Evolutionary conservation across 352 stramenopile species (phyloP), one percentile per base, ranked within the genome.

Genomic region (Phytopythium sindhum): DNA sequence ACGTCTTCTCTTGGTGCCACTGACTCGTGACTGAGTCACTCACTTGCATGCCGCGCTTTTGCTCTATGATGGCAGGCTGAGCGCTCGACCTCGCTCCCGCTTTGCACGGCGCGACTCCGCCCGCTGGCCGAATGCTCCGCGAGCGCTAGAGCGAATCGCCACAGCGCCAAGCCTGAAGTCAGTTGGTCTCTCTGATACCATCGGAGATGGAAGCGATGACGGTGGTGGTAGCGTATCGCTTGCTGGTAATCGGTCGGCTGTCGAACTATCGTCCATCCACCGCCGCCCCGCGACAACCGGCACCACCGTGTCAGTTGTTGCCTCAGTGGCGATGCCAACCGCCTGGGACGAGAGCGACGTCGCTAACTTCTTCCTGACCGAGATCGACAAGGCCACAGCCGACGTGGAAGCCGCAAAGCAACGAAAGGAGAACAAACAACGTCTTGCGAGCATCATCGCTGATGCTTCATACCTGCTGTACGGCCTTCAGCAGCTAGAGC

Each of bases 331-430:
- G 29, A 54, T 12, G 4, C 48, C n/a, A 23, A 33, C 52, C 0
- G 31, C 52, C 9, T 73, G 66, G 60, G 74, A 66, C 14, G 74
- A 86, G 8, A 60, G 81, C 29, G 77, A 86, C 9, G 57, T 78
- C 21, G 69, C 76, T 17, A 87, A 75, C 57, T 89, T 88, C 58
- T 94, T 94, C 65, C 70, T 94, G 48, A 94, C 85, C 2, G 85
- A 91, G 45, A 57, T 92, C 26, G 81, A 90, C 0, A 61, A 70
- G 31, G 60, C 65, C 7, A 69, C 47, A 21, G 72, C 64, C 39
- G 59, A 74, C 23, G 47, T 28, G 3, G 48, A 63, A 7, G 56
- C 51, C 1, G 59, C 61, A 45, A 68, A 61, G 61, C 63, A 76
- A 23, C 71, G 65, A 42, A 48, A 66, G 1, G 52, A 45, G 31